Conservation (phyloP, 2,329 filamentous ascomycete species). For the Annulohypoxylon truncatum region DNA sequence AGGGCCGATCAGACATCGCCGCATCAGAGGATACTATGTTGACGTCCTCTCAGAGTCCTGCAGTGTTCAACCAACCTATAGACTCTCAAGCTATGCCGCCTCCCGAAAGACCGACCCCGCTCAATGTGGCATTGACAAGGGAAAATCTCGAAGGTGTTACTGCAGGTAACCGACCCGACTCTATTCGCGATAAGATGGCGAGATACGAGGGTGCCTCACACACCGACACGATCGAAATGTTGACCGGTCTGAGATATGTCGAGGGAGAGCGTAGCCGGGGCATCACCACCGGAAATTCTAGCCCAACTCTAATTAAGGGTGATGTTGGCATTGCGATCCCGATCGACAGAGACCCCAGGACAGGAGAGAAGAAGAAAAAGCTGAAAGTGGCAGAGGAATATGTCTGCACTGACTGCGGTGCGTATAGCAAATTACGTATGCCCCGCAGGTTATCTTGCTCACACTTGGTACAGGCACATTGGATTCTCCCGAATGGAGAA, state of each 20-base stretch:
- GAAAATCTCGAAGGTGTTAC: conserved; percentile 82
- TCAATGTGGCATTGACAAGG: conserved; percentile 77
- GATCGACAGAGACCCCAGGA: conserved; percentile 77
- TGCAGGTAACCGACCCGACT: conserved; percentile 75
- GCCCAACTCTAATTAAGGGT: conserved; percentile 83
- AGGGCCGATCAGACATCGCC: conserved; percentile 65
- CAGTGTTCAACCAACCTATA: conserved; percentile 53
- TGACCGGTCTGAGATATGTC: conserved; percentile 87
- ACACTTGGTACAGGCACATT: conserved; percentile 69
- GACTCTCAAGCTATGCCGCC: conserved; percentile 67
- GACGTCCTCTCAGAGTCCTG: conserved; percentile 50
- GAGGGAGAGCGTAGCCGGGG: conserved; percentile 90
- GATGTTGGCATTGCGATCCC: conserved; percentile 89
- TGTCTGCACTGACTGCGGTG: conserved; percentile 93
- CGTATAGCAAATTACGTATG: conserved; percentile 46
- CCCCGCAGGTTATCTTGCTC: conserved; percentile 3
- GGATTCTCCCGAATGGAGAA: conserved; percentile 95
- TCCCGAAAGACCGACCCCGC: conserved; percentile 69
- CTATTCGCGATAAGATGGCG: conserved; percentile 86
- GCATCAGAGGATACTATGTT: conserved; percentile 59
- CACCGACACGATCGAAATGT: conserved; percentile 89
- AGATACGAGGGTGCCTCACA: conserved; percentile 81
- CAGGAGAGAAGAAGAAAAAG: conserved; percentile 87
- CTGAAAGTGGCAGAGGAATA: conserved; percentile 88
- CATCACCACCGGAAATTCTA: conserved; percentile 86